A percentile compares a stretch with the other conserved stretches of the same genome.
phyloP scores from a whole-genome alignment of 305 asterid species.

The Fraxinus sp. region DNA sequence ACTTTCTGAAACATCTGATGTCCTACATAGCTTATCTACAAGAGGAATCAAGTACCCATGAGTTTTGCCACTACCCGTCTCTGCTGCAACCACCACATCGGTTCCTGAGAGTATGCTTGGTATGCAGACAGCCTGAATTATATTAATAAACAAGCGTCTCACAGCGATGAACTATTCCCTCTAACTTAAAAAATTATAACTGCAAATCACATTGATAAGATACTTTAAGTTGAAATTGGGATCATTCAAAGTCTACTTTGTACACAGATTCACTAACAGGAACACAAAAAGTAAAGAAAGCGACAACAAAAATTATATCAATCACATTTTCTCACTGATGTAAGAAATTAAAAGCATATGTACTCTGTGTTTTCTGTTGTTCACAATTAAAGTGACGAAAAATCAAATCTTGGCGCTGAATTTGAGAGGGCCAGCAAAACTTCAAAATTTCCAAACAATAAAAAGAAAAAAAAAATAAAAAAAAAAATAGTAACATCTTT shows the following conservation, averaged over 20 bases:
- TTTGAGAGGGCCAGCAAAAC: background rate
- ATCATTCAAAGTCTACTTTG: slow-evolving; percentile 8
- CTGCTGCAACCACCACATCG: slow-evolving; percentile 93
- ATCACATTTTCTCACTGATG: background rate
- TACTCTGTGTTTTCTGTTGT: background rate
- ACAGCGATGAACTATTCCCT: slow-evolving; percentile 4
- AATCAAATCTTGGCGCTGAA: background rate
- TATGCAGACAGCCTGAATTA: slow-evolving; percentile 72
- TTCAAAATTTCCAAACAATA: background rate
- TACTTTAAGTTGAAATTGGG: background rate
- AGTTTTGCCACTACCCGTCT: slow-evolving; percentile 95
- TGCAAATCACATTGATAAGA: slow-evolving; percentile 11
- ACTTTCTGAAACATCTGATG: slow-evolving; percentile 35
- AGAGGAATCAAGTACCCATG: slow-evolving; percentile 91
- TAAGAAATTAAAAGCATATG: background rate
- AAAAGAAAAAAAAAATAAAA: no score
- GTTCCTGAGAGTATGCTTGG: slow-evolving; percentile 75
- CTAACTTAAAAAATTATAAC: background rate
- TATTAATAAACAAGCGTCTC: slow-evolving; percentile 29
- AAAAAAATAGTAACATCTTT: background rate
- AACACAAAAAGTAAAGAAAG: slow-evolving; percentile 6
- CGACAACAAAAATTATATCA: background rate
- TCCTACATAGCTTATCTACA: slow-evolving; percentile 56
- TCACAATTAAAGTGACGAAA: background rate
- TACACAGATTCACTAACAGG: background rate